These are phyloP conservation scores for Trichoderma afroharzianum DNA, from an alignment of 2,329 filamentous ascomycete species.

Conservation along the genomic window DNA sequence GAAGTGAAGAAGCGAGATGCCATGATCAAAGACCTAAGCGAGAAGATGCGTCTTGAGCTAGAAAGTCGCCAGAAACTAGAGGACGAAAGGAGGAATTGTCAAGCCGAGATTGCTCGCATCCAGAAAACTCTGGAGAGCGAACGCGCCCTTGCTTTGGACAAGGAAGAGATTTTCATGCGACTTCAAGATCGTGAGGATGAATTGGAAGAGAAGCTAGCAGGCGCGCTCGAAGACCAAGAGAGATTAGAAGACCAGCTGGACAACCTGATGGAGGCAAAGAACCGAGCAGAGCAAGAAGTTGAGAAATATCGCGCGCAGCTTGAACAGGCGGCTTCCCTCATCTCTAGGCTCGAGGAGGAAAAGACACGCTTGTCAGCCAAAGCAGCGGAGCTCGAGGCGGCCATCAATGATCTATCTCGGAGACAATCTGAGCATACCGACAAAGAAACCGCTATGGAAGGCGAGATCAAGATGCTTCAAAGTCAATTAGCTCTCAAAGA, in stretches of 20 bases:
- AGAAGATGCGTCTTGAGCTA: conserved; percentile 75
- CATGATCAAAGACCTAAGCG: conserved; percentile 82
- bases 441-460: conserved; percentile 71
- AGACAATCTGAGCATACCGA: conserved; percentile 70
- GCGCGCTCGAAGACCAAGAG: conserved; percentile 91
- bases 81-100: conserved; percentile 83
- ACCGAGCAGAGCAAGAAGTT: conserved; percentile 79
- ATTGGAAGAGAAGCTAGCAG: conserved; percentile 86
- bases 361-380: conserved; percentile 70
- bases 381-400: conserved; percentile 65
- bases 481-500: conserved; percentile 89
- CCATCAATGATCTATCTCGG: conserved; percentile 66
- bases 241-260: conserved; percentile 91
- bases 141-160: conserved; percentile 89
- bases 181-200: conserved; percentile 88
- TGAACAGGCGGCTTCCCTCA: conserved; percentile 86
- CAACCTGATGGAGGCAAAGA: conserved; percentile 82
- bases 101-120: conserved; percentile 81
- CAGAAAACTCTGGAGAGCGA: conserved; percentile 96
- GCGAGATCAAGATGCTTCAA: conserved; percentile 86
- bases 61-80: conserved; percentile 76
- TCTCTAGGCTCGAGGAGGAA: conserved; percentile 79
- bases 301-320: conserved; percentile 76
- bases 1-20: conserved; percentile 96
- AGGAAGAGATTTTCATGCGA: conserved; percentile 98